phyloP scores from a whole-genome alignment of 768 basidiomycete species.

The Amylocystis lapponica region DNA sequence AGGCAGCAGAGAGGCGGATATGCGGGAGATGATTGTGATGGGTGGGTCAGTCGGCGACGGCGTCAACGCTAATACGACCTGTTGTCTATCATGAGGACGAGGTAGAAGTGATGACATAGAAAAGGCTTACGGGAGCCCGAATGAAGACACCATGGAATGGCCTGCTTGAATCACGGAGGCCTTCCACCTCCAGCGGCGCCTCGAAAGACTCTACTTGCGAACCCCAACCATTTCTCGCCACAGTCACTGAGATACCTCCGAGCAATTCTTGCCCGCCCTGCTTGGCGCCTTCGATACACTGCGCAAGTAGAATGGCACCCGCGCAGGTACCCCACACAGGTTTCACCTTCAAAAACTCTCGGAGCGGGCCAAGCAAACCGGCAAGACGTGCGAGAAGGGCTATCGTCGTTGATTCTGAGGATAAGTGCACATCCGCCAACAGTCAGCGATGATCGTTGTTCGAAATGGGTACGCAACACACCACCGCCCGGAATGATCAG shows the following conservation, averaged over 20 bases:
- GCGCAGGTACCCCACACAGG: conserved; percentile 96
- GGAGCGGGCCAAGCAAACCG: conserved; percentile 77
- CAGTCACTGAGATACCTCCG: conserved; percentile 71
- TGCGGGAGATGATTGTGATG: conserved; percentile 64
- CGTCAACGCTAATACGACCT: conserved; percentile 61
- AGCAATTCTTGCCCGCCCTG: conserved; percentile 85
- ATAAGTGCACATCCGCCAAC: background rate
- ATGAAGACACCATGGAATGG: conserved; percentile 89
- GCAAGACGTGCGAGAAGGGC: conserved; percentile 66
- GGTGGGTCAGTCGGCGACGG: conserved; percentile 44
- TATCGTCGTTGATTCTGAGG: conserved; percentile 86
- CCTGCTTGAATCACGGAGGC: conserved; percentile 49
- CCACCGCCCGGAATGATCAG: conserved; percentile 94
- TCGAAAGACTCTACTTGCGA: conserved; percentile 93
- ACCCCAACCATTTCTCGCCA: conserved; percentile 92
- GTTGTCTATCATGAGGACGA: conserved; percentile 3
- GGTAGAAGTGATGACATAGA: conserved; percentile 1
- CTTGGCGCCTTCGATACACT: conserved; percentile 69
- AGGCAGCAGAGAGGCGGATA: conserved; percentile 50
- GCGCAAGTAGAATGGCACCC: conserved; percentile 84
- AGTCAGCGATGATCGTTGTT: conserved; percentile 1
- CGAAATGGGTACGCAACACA: conserved; percentile 21
- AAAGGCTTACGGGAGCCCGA: conserved; percentile 71
- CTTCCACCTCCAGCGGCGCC: conserved; percentile 59
- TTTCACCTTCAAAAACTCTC: conserved; percentile 61